Evolutionary conservation across 2,329 filamentous ascomycete species (phyloP).

Genomic region (Fusarium subglutinans): DNA sequence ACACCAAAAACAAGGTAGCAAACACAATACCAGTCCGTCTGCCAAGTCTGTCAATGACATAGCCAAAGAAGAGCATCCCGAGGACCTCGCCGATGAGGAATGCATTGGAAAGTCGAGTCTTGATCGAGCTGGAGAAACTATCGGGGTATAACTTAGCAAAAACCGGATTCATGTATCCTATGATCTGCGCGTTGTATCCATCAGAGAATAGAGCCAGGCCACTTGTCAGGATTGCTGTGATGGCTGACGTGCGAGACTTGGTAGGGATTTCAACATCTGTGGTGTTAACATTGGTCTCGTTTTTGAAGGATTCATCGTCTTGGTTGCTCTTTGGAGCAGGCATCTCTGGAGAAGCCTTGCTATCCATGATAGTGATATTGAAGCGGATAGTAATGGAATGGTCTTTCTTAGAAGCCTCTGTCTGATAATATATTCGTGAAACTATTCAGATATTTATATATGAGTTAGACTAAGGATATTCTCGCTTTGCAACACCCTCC

Average conservation of each 20-base stretch:
- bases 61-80: not conserved
- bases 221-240: not conserved
- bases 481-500: too few relatives aligned
- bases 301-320: not conserved
- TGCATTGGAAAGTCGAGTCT: not conserved
- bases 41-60: not conserved
- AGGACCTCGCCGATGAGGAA: not conserved
- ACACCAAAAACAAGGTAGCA: not conserved
- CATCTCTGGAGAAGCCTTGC: not conserved
- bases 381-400: not conserved
- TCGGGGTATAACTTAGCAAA: not conserved
- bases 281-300: not conserved
- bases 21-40: not conserved
- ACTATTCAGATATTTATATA: too few relatives aligned
- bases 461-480: not conserved
- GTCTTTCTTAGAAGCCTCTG: fast-evolving
- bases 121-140: not conserved
- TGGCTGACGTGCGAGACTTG: not conserved
- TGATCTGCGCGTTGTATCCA: not conserved
- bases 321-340: not conserved
- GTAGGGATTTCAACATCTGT: fast-evolving
- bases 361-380: not conserved
- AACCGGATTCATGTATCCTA: not conserved
- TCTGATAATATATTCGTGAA: fast-evolving
- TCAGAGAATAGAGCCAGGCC: not conserved